Base-by-base conservation (phyloP, 164 flowering plant genomes). In the Umbilicus rupestris region DNA sequence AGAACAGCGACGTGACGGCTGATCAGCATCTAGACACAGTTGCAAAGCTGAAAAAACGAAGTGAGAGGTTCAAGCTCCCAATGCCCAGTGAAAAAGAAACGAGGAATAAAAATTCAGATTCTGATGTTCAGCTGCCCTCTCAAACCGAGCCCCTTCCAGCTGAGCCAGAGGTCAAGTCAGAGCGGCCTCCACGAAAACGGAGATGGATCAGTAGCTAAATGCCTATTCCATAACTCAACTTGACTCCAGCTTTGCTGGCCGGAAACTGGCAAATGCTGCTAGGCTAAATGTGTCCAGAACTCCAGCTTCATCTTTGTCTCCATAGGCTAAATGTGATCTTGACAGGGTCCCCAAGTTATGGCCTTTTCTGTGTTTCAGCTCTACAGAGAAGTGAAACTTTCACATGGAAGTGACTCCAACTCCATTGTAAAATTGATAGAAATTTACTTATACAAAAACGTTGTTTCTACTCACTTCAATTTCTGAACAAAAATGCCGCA, bases 31-130 rank as follows among this genome's bases (percentile, higher is more conserved):
- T 90, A 63, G 98, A 95, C 69, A 90, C 99, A 10, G 91, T 90
- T 37, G 97, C 78, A 63, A 95, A 92, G 82, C 74, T 95, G 69
- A 95, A 88, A 81, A 92, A 90, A 73, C 76, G 99, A 44, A 92
- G 99, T 55, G 99, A 95, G 73, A 80, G 99, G 55, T 95, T 95
- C 83, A 95, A 92, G 76, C 88, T 87, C 69, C 98, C 98, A 39
- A 79, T 95, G 96, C 87, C 98, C 3, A 78, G 80, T 75, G 99
- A 87, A 70, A 91, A 91, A 73, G 98, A 92, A 15, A n/a, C 76
- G 3, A 6, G 49, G 30, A 73, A 73, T 33, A 83, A 79, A 72
- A 92, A 80, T 79, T 72, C 71, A 68, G 98, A 87, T 65, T 72
- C 39, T 64, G 98, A 95, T 65, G 65, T 81, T 19, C 66, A 78